A percentile compares a stretch with the other conserved stretches of the same genome.
Conservation (phyloP, 441 rosid species). For the Erodium chrysanthum region DNA sequence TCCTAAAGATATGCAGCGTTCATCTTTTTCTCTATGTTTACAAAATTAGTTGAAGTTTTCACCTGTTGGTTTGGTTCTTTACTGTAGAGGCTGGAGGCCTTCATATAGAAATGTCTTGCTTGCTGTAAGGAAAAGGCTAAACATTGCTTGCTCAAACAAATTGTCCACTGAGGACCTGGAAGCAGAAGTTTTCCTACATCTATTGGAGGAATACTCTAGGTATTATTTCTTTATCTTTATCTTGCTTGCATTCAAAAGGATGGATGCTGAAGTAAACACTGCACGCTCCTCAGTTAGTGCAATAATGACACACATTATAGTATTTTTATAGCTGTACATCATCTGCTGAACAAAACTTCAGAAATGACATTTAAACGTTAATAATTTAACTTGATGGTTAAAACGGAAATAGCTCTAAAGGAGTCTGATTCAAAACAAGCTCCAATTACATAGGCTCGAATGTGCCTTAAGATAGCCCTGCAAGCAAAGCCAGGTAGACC, state of each 20-base stretch:
- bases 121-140: slow-evolving; percentile 55
- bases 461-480: neutral
- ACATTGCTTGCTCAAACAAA: slow-evolving; percentile 63
- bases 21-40: neutral
- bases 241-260: neutral
- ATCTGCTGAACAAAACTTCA: neutral
- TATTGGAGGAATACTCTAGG: slow-evolving; percentile 57
- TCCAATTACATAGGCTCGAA: neutral
- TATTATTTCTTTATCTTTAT: slow-evolving; percentile 18
- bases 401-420: neutral
- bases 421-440: neutral
- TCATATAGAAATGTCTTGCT: slow-evolving; percentile 72
- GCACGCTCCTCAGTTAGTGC: neutral
- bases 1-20: too few relatives aligned
- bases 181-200: slow-evolving; percentile 79
- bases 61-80: neutral
- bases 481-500: neutral
- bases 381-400: neutral
- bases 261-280: too few relatives aligned
- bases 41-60: neutral
- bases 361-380: neutral
- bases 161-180: slow-evolving; percentile 73
- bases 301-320: neutral
- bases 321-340: neutral
- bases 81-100: slow-evolving; percentile 85